phyloP scores from a whole-genome alignment of 176 grass and related monocot genomes.

The Hordeum marinum region DNA sequence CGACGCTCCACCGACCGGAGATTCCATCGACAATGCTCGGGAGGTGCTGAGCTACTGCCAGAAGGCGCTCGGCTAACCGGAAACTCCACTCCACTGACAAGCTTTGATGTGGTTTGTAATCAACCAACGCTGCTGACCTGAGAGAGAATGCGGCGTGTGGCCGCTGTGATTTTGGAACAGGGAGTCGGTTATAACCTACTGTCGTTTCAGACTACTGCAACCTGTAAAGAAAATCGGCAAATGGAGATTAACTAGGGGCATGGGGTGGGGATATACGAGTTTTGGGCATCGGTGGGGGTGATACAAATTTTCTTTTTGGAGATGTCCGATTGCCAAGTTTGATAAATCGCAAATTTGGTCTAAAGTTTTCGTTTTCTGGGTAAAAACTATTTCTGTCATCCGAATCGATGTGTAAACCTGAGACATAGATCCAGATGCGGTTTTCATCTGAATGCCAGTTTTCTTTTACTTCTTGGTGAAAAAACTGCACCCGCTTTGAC shows the following conservation, averaged over 20 bases:
- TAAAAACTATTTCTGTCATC: background rate
- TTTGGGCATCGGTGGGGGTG: background rate
- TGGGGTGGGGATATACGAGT: background rate
- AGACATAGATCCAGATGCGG: background rate
- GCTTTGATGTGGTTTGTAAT: conserved; percentile 14
- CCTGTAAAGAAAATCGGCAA: background rate
- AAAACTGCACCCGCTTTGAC: background rate
- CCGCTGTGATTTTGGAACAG: background rate
- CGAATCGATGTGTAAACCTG: background rate
- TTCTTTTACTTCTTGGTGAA: background rate
- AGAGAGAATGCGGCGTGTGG: background rate
- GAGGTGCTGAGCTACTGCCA: conserved; percentile 57
- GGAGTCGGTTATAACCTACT: background rate
- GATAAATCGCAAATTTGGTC: background rate
- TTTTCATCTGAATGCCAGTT: background rate
- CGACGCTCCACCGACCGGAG: background rate
- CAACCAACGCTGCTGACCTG: conserved; percentile 4
- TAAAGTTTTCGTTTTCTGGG: background rate
- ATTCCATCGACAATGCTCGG: conserved; percentile 31
- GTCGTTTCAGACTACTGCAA: background rate
- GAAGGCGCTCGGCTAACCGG: conserved; percentile 12
- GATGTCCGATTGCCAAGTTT: background rate
- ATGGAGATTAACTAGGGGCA: background rate
- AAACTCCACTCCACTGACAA: conserved; percentile 1
- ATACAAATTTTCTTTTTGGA: background rate